Base-by-base conservation (phyloP, 2,329 filamentous ascomycete genomes). In the Aspergillus vadensis region DNA sequence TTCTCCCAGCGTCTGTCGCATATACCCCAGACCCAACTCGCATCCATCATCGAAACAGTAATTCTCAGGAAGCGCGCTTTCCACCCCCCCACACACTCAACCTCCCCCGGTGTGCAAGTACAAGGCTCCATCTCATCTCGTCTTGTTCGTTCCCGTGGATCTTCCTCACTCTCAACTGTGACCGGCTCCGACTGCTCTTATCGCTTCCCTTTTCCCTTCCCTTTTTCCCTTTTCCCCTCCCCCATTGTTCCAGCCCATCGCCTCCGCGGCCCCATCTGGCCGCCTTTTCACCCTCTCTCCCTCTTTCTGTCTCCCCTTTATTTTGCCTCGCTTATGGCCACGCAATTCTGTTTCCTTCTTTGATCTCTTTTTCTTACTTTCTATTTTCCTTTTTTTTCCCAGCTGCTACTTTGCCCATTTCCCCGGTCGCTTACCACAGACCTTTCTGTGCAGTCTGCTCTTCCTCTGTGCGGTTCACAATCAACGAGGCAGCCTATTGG, bases 261-360 rank as follows among this genome's bases (percentile, higher is more conserved):
- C 59, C 63, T 65, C 63, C 61, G 59, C 62, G 52, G 59, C 59
- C 57, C 57, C 51, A 43, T 57, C 58, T 58, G 51, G 51, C 55
- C 54, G 36, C 43, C 38, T 48, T 58, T 62, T 41, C 39, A 19
- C 47, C 58, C 10, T 30, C 10, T 30, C 48, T 49, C 39, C 50
- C 47, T 53, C 51, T 44, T 39, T 38, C 38, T 52, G 23, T 60
- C 43, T 50, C 27, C 30, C 54, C 58, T 49, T 55, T 55, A 44
- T 55, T 55, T 47, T 55, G 25, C 43, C 57, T 68, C 65, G 66
- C 65, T 68, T 66, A 67, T 67, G 63, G 63, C 56, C 62, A 62
- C 63, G 57, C 63, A 59, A 64, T 62, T 59, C 58, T 53, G 57
- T 50, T 49, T 39, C 30, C 57, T 55, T 50, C 54, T 61, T 55